Conservation (phyloP, 2,329 filamentous ascomycete species). For the Bipolaris zeicola region DNA sequence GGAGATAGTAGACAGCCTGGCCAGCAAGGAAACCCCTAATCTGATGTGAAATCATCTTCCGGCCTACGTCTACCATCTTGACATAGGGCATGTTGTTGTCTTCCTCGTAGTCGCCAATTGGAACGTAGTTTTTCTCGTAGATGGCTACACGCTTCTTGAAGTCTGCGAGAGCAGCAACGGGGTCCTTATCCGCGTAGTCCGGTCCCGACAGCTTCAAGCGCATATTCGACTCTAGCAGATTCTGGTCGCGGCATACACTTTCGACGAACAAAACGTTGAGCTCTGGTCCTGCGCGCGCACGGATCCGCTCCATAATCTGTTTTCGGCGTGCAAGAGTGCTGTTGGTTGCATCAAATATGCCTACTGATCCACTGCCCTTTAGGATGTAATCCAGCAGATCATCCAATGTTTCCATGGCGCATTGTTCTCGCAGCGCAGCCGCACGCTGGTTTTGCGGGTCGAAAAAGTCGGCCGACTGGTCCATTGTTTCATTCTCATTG, state of each 20-base stretch:
- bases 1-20: constrained; percentile 90
- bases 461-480: constrained; percentile 93
- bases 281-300: constrained; percentile 77
- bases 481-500: constrained; percentile 62
- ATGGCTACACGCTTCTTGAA: constrained; percentile 92
- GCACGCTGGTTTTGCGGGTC: constrained; percentile 86
- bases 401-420: constrained; percentile 89
- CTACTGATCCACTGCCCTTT: constrained; percentile 80
- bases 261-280: constrained; percentile 94
- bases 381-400: constrained; percentile 91
- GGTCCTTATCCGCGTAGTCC: constrained; percentile 94
- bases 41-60: constrained; percentile 89
- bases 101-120: constrained; percentile 90
- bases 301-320: constrained; percentile 81
- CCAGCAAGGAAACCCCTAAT: constrained; percentile 90
- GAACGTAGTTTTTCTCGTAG: constrained; percentile 93
- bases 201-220: constrained; percentile 93
- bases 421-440: constrained; percentile 83
- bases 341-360: constrained; percentile 96
- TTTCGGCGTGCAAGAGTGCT: constrained; percentile 87
- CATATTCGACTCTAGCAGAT: constrained; percentile 93
- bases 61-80: constrained; percentile 95
- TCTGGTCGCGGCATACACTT: constrained; percentile 85
- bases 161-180: constrained; percentile 79
- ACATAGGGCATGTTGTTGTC: constrained; percentile 91